Evolutionary conservation across 2,329 filamentous ascomycete genomes (phyloP), one percentile per base, ranked within the genome.

Genomic region (Stachybotrys echinatus): DNA sequence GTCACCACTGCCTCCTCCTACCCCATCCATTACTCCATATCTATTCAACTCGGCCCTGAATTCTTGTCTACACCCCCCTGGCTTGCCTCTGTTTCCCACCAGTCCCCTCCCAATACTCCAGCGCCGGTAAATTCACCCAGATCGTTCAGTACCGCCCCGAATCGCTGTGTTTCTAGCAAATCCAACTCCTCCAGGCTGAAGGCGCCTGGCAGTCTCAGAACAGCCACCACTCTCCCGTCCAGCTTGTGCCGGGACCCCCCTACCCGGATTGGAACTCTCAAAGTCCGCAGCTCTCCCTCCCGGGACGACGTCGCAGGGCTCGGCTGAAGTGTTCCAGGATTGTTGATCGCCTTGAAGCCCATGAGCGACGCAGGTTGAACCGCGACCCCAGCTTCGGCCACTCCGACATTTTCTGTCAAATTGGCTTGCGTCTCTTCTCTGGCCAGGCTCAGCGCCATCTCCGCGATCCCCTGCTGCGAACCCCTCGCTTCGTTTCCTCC

Each of bases 41-140:
- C 3, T 34, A 34, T 34, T 10, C 14, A 8, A 14, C 27, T 14
- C 27, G 14, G 14, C 27, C 5, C 27, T 10, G 14, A 2, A 23
- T 44, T 4, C 42, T 12, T 23, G 3, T 45, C 2, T n/a, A 22
- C 19, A 45, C 12, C 8, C 8, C 5, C 27, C 14, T 14, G 27
- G 27, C 14, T 14, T 34, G 5, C 27, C 27, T n/a, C 27, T 34
- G 10, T 34, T 12, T 40, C 38, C 10, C 6, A 40, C 38, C 42
- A 20, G 12, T 48, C 48, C 10, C 19, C 47, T 5, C 53, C 55
- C 37, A 59, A 45, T 3, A 39, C 51, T 6, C 54, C 60, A 2
- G 52, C 52, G 1, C 60, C 58, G 1, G 60, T 55, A 43, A 62
- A 61, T 20, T 56, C 57, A 44, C 56, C 54, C 34, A 62, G 22